Base-by-base conservation (phyloP, 2,329 filamentous ascomycete genomes). In the Diaporthe eres region DNA sequence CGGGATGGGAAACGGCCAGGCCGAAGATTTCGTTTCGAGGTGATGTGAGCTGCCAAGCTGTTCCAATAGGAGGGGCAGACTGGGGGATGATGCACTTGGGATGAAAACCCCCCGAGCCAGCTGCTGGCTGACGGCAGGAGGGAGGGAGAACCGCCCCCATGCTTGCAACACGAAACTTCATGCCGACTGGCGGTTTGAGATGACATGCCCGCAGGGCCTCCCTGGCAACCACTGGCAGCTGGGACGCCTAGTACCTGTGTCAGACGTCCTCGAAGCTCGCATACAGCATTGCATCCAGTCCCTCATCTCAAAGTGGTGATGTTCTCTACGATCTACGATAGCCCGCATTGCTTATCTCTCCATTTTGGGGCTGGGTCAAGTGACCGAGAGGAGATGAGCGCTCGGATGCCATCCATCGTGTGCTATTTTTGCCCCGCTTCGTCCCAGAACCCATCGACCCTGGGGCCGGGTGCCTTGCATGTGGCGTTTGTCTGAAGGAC, bases 181-280 rank as follows among this genome's bases (percentile, higher is more conserved):
- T 70, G 65, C 65, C 49, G 65, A 70, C 47, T 70, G 65, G 65
- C 31, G 47, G 65, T 70, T 70, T 70, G 65, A 55, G 65, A 70
- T 70, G 65, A 42, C 39, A 31, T 22, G n/a, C n/a, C 65, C 22
- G 22, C 49, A 70, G 49, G 65, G 65, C 65, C 22, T 55, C 49
- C 65, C 65, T 17, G 37, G 65, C 65, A 68, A 42, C 47, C 49
- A 70, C 13, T 37, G n/a, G 28, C 65, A 55, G 12, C 47, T 49
- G 12, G 65, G 19, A 55, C 13, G 34, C 10, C 47, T 55, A 70
- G 65, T 42, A 22, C 34, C 34, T 70, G 65, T n/a, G 49, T 70
- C 65, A 55, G 34, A 70, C 49, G 49, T 70, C 65, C 31, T 70
- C 65, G n/a, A 53, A 28, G 65, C n/a, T 68, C 34, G 42, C 65